Conservation (phyloP, 768 basidiomycete species). For the Omphalotus guepiniiformis region DNA sequence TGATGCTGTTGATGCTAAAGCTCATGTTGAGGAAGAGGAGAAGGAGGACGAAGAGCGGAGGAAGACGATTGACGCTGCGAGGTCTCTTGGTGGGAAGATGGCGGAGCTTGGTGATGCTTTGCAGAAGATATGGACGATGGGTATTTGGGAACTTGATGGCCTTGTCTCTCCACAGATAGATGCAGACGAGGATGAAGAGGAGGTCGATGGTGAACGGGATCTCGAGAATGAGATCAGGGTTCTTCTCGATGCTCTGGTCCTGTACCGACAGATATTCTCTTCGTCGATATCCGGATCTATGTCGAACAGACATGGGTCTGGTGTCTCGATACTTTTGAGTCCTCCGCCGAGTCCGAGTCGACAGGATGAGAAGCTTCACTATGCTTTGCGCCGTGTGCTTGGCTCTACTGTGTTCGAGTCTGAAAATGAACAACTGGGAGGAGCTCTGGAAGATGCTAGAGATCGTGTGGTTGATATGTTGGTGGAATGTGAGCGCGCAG, state of each 20-base stretch:
- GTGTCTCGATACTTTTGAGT: slow-evolving; percentile 41
- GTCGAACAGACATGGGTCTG: slow-evolving; percentile 5
- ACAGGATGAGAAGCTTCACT: slow-evolving; percentile 35
- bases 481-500: slow-evolving; percentile 28
- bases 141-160: slow-evolving; percentile 28
- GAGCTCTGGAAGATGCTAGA: slow-evolving; percentile 65
- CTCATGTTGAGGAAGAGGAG: slow-evolving; percentile 20
- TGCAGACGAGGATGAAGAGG: slow-evolving; percentile 16
- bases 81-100: slow-evolving; percentile 57
- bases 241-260: slow-evolving; percentile 54
- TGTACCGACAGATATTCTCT: slow-evolving; percentile 61
- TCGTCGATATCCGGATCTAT: slow-evolving; percentile 15
- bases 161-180: slow-evolving; percentile 19
- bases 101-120: slow-evolving; percentile 50
- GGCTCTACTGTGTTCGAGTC: slow-evolving; percentile 46
- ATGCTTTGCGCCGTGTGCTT: slow-evolving; percentile 48
- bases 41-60: slow-evolving; percentile 38
- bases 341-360: slow-evolving; percentile 53
- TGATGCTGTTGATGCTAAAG: not conserved
- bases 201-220: too few species aligned
- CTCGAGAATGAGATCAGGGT: slow-evolving; percentile 46
- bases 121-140: slow-evolving; percentile 51
- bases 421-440: slow-evolving; percentile 35
- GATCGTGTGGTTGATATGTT: slow-evolving; percentile 76
- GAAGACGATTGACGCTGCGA: slow-evolving; percentile 53